Conservation (phyloP, 306 rosid genomes). For the Ceratonia siliqua region DNA sequence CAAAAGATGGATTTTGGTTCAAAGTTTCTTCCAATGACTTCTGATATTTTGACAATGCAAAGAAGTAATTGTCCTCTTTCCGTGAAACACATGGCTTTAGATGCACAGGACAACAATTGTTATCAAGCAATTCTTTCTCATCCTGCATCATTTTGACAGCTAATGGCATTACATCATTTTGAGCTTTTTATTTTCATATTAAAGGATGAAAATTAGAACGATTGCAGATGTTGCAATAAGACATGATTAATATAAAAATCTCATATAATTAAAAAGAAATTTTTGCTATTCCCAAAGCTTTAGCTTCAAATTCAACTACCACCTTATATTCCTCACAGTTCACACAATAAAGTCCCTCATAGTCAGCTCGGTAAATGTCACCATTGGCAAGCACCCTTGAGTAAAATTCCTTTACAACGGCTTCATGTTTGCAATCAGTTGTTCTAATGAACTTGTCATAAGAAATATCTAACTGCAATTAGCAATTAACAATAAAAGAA, state of each 20-base stretch:
- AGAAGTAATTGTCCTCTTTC: slow-evolving; percentile 93
- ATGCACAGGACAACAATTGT: slow-evolving; percentile 85
- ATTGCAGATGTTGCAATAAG: neutral
- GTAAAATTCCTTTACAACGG: slow-evolving; percentile 91
- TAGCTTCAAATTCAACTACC: slow-evolving; percentile 18
- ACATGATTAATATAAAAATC: slow-evolving; percentile 19
- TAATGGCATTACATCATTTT: slow-evolving; percentile 26
- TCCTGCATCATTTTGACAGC: slow-evolving; percentile 55
- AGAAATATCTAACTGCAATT: slow-evolving; percentile 73
- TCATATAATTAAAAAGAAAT: slow-evolving; percentile 9
- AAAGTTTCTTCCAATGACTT: slow-evolving; percentile 70
- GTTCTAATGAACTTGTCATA: slow-evolving; percentile 94
- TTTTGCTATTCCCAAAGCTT: neutral
- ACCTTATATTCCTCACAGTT: slow-evolving; percentile 98
- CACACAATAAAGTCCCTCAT: slow-evolving; percentile 93
- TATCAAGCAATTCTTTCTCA: slow-evolving; percentile 82
- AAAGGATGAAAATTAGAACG: neutral
- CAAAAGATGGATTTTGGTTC: slow-evolving; percentile 69
- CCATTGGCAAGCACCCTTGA: slow-evolving; percentile 85
- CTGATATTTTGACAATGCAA: slow-evolving; percentile 84
- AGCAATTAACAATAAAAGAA: slow-evolving; percentile 5
- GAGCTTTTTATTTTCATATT: neutral
- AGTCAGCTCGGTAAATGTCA: slow-evolving; percentile 91
- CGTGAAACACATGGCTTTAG: slow-evolving; percentile 87
- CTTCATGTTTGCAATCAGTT: slow-evolving; percentile 85